Base-by-base conservation (phyloP, 2,329 filamentous ascomycete species). In the Ceratocystiopsis sp. region DNA sequence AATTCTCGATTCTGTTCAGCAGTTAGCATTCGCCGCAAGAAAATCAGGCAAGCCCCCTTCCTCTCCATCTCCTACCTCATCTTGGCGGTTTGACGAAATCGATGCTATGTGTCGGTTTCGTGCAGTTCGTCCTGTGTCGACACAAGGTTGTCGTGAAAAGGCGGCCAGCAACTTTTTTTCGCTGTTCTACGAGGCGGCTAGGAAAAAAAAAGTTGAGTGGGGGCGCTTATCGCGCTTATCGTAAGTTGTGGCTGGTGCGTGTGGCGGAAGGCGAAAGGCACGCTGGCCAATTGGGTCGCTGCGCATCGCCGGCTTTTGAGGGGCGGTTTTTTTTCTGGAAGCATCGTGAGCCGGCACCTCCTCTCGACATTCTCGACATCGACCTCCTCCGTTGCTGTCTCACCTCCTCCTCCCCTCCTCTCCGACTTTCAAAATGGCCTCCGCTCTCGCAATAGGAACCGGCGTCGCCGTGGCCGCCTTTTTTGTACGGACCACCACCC, bases 391-490 rank as follows among this genome's bases (percentile, higher is more conserved):
- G 25, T 8, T 29, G 25, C 25, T 34, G 11, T 33, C 32, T 15
- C 13, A 15, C 13, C 13, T 15, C 33, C 33, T 34, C 12, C 25
- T 46, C 19, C 17, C 25, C 34, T 15, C 33, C 9, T 21, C 37
- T 25, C 42, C 14, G 12, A 7, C 5, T 14, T 25, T 8, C 35
- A 59, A 40, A 42, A 80, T 80, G 76, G 66, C 71, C 37, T 74
- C 76, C 44, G 62, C 69, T 47, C 57, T 78, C 48, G 65, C 69
- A 38, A 69, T 78, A 48, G 75, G 73, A 37, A 60, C 69, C 36
- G 76, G 76, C 46, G 65, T 78, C 46, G 76, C 75, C 45, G 73
- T 73, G 34, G 72, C 73, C n/a, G 76, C 76, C 43, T 80, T 78
- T 57, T 66, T 79, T 53, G 75, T 78, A 56, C 34, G 49, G 14